phyloP scores from a whole-genome alignment of 2,329 filamentous ascomycete species.

The Mollisiaceae sp. region DNA sequence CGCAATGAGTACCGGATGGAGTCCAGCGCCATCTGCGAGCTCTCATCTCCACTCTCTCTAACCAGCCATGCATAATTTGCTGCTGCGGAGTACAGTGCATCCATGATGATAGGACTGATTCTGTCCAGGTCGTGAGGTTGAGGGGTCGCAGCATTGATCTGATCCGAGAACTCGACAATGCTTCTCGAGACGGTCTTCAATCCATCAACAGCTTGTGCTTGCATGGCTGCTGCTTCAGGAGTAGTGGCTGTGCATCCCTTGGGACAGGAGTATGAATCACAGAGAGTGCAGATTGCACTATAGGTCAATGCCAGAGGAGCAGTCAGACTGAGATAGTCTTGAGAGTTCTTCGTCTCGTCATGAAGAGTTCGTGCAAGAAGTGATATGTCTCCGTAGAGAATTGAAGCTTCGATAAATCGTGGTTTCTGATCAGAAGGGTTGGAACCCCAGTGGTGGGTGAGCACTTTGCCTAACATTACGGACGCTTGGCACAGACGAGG shows the following conservation, averaged over 20 bases:
- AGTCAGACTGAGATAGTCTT: slow-evolving; percentile 36
- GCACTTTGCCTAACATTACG: slow-evolving; percentile 44
- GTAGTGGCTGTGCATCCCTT: slow-evolving; percentile 25
- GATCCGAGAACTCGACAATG: slow-evolving; percentile 41
- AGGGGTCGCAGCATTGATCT: slow-evolving; percentile 34
- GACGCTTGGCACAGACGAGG: slow-evolving; percentile 53
- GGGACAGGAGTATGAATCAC: slow-evolving; percentile 47
- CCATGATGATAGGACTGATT: slow-evolving; percentile 46
- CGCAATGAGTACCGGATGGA: slow-evolving; percentile 41
- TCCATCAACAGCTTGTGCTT: slow-evolving; percentile 43
- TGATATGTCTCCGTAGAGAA: slow-evolving; percentile 38
- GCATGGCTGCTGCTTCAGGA: slow-evolving; percentile 41
- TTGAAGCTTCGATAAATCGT: slow-evolving; percentile 33
- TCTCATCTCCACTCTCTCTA: slow-evolving; percentile 45
- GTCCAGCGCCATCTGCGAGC: slow-evolving; percentile 40
- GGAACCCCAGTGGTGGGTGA: slow-evolving; percentile 40
- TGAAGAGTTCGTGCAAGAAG: slow-evolving; percentile 34
- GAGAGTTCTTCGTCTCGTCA: slow-evolving; percentile 34
- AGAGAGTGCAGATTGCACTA: slow-evolving; percentile 42
- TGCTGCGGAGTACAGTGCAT: slow-evolving; percentile 46
- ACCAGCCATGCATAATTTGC: slow-evolving; percentile 47
- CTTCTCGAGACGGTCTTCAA: slow-evolving; percentile 41
- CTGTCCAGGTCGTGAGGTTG: slow-evolving; percentile 37
- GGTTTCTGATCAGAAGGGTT: slow-evolving; percentile 26
- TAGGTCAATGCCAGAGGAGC: slow-evolving; percentile 39